These are phyloP conservation scores for Parachaetomium inaequale DNA, from an alignment of 495 filamentous ascomycete species.

Conservation along the genomic window DNA sequence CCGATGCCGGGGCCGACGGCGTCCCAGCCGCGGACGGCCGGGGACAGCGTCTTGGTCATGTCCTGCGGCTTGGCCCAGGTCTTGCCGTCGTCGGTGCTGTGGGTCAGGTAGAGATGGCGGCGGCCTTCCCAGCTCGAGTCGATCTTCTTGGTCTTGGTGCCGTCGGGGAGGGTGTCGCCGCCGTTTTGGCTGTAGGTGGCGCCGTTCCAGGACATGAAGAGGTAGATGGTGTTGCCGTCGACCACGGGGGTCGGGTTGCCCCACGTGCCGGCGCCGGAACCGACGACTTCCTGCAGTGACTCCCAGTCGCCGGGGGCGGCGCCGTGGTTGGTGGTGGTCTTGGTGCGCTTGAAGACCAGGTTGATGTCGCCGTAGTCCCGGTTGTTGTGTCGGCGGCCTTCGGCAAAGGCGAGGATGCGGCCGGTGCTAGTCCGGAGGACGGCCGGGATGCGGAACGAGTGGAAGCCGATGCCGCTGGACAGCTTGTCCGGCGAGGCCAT, in stretches of 20 bases:
- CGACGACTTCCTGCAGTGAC: background rate
- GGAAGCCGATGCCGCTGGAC: background rate
- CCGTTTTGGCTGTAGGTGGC: background rate
- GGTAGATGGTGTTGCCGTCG: constrained; percentile 4
- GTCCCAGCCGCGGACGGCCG: background rate
- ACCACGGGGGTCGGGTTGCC: constrained; percentile 1
- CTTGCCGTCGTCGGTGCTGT: background rate
- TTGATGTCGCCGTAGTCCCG: constrained; percentile 8
- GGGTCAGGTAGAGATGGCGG: background rate
- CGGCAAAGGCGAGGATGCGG: constrained; percentile 1
- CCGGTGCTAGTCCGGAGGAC: background rate
- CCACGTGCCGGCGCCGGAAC: background rate
- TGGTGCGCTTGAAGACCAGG: background rate
- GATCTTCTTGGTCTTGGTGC: constrained; percentile 2
- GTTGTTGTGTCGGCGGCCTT: constrained; percentile 3
- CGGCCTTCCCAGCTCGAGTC: background rate
- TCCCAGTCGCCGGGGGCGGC: background rate
- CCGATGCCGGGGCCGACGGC: background rate
- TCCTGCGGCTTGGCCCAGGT: constrained; percentile 2
- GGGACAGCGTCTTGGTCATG: background rate
- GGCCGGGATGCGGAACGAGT: constrained; percentile 6
- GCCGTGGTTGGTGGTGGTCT: background rate
- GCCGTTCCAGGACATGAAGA: constrained; percentile 1
- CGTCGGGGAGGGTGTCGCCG: background rate
- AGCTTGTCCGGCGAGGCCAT: constrained; percentile 2